A percentile compares a stretch with the other conserved stretches of the same genome.
Conservation (phyloP, 2,329 filamentous ascomycete species). For the Polychaeton citri region DNA sequence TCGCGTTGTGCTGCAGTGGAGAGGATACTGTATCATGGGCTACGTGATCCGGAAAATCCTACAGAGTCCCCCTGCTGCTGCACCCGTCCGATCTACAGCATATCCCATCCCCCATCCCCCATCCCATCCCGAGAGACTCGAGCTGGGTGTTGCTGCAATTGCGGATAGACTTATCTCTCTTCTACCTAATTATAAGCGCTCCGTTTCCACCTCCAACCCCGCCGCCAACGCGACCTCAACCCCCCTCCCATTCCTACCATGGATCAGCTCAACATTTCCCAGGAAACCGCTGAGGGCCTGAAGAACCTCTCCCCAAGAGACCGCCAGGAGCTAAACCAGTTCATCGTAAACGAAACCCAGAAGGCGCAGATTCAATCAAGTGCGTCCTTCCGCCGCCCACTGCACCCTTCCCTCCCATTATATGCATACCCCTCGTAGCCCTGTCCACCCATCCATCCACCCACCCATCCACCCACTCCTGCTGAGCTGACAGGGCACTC, state of each 20-base stretch:
- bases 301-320: slow-evolving; percentile 16
- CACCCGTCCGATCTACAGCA: background rate
- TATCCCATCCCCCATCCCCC: background rate
- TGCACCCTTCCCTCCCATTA: background rate
- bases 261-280: slow-evolving; percentile 15
- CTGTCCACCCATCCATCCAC: no score
- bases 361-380: slow-evolving; percentile 55
- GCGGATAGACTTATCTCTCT: no score
- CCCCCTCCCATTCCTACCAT: slow-evolving; percentile 5
- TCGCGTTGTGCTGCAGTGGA: no score
- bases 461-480: no score
- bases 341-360: slow-evolving; percentile 72
- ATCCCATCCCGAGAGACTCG: background rate
- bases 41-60: no score
- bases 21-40: no score
- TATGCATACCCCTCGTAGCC: no score
- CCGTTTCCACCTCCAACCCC: background rate
- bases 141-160: background rate
- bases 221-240: background rate
- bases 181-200: no score
- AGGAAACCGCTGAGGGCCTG: slow-evolving; percentile 13
- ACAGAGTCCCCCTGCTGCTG: background rate
- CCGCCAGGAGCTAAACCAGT: slow-evolving; percentile 75
- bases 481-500: no score
- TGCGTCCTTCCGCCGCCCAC: slow-evolving; percentile 13